Evolutionary conservation across 306 rosid species (phyloP).

Genomic region (Albizia julibrissin): DNA sequence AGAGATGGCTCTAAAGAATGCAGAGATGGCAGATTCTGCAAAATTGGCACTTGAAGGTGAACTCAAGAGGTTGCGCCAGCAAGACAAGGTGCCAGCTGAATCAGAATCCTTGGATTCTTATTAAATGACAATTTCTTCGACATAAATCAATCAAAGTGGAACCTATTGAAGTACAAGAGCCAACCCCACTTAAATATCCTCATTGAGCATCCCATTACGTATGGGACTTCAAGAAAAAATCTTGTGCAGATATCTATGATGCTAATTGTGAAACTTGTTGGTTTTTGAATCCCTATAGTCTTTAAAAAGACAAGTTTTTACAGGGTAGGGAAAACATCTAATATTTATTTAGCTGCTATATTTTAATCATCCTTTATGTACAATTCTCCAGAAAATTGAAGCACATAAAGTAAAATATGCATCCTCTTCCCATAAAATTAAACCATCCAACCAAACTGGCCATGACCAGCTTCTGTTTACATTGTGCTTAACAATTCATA

Average conservation of each 20-base stretch:
- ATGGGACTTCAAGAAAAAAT: not conserved
- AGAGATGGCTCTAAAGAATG: slow-evolving; percentile 71
- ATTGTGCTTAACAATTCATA: not conserved
- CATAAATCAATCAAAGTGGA: not conserved
- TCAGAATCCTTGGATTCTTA: slow-evolving; percentile 21
- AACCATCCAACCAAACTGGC: not conserved
- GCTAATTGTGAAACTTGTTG: slow-evolving; percentile 30
- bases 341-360: slow-evolving; percentile 8
- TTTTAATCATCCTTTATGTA: not conserved
- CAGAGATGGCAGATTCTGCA: slow-evolving; percentile 82
- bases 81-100: slow-evolving; percentile 43
- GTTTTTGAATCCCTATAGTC: slow-evolving; percentile 6
- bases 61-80: slow-evolving; percentile 62
- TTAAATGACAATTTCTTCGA: slow-evolving; percentile 16
- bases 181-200: too few species aligned
- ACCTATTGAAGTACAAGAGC: too few species aligned
- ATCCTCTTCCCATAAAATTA: not conserved
- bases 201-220: too few species aligned
- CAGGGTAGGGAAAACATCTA: slow-evolving; percentile 6
- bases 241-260: slow-evolving; percentile 16
- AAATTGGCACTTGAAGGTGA: slow-evolving; percentile 65
- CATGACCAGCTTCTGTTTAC: not conserved
- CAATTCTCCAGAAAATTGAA: slow-evolving; percentile 30
- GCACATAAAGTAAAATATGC: slow-evolving; percentile 20
- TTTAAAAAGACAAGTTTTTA: not conserved